Evolutionary conservation across 2,329 filamentous ascomycete species (phyloP), one percentile per base, ranked within the genome.

Genomic region (Talaromyces sp.): DNA sequence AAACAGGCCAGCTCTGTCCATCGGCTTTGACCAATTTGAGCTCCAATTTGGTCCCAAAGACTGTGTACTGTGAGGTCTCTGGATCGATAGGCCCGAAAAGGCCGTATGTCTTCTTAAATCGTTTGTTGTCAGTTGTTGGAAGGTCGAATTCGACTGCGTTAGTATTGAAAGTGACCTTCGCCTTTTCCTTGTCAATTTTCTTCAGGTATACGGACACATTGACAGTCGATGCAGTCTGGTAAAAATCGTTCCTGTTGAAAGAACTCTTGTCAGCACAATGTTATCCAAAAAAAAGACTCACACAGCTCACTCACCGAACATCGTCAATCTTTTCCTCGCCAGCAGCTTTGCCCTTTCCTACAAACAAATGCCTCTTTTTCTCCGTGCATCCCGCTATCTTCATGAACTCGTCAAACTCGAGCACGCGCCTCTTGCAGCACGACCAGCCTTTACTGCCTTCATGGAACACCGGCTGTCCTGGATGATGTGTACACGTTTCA

Each of bases 381-480:
- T 88, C 92, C 73, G 86, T 87, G 78, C 94, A 99, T 1, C 94
- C 94, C 68, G 90, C 87, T 62, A 99, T 93, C 76, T 90, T 94
- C 87, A 99, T 87, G 77, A 99, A 99, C 75, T 97, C 89, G 74
- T 99, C 92, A 75, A 99, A 99, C 72, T 99, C 94, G 61, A 99
- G 79, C 61, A 99, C 94, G 41, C 92, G 85, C 68, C 91, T 83
- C 84, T 97, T 97, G 79, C 94, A 99, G 81, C 94, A 99, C 62
- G 87, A 92, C 83, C 94, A 99, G 1, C 94, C 94, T 80, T 99
- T 99, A 78, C 91, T 96, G 38, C 94, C 94, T 79, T 99, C 94
- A 74, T 99, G 94, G 79, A 99, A 99, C 66, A 99, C 88, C 26
- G 94, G 91, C 24, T 84, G 85, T 4, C 94, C 94, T 0, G 94